These are phyloP conservation scores for Magnusiomyces clavatus DNA, from an alignment of 1,139 yeast species.

Conservation along the genomic window DNA sequence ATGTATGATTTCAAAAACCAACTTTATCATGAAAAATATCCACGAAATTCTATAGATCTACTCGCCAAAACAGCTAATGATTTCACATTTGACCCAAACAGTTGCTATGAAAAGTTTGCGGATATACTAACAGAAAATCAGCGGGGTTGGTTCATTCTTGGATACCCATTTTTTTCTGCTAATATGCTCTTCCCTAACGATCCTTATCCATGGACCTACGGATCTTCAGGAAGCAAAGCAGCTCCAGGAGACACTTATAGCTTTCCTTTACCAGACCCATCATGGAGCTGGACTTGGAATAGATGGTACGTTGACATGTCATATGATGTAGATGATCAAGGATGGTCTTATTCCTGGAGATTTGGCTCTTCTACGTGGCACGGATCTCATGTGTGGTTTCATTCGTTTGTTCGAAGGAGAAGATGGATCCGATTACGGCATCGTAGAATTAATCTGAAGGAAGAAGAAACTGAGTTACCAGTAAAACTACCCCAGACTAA, in stretches of 20 bases:
- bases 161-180: constrained; percentile 52
- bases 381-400: constrained; percentile 34
- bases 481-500: neutral
- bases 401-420: constrained; percentile 37
- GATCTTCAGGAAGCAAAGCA: constrained; percentile 17
- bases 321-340: constrained; percentile 67
- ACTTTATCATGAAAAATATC: neutral
- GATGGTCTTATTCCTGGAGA: constrained; percentile 57
- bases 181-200: constrained; percentile 47
- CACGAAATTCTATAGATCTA: neutral
- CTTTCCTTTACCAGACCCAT: constrained; percentile 55
- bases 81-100: neutral
- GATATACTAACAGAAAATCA: constrained; percentile 51
- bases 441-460: neutral
- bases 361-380: constrained; percentile 35
- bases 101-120: constrained; percentile 12
- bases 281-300: constrained; percentile 70
- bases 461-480: neutral
- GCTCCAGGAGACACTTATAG: constrained; percentile 36
- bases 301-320: constrained; percentile 68
- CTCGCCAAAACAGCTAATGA: neutral
- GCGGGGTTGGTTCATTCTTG: constrained; percentile 59
- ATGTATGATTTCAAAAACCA: constrained; percentile 1
- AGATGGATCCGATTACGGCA: constrained; percentile 35
- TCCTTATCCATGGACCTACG: constrained; percentile 39